Percentiles rank a stretch among this genome's conserved stretches.
These are phyloP conservation scores for Typha latifolia DNA, from an alignment of 176 grass and related monocot species.

Conservation along the genomic window DNA sequence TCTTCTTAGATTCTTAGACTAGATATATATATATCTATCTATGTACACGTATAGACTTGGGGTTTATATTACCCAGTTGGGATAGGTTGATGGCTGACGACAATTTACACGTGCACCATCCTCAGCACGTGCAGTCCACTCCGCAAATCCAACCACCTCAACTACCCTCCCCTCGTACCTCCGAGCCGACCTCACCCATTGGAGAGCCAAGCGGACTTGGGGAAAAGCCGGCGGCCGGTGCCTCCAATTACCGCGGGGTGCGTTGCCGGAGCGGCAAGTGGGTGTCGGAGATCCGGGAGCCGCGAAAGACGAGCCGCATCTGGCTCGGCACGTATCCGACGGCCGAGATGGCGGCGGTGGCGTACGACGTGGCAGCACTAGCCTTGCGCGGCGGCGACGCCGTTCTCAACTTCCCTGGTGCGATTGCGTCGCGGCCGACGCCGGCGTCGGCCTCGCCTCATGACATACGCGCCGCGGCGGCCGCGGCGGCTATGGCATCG, in stretches of 20 bases:
- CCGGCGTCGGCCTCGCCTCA: slow-evolving; percentile 26
- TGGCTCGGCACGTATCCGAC: slow-evolving; percentile 71
- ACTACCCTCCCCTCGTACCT: too few relatives aligned
- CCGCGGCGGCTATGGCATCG: neutral
- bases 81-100: too few relatives aligned
- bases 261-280: slow-evolving; percentile 61
- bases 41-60: too few relatives aligned
- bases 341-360: slow-evolving; percentile 74
- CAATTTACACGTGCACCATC: too few relatives aligned
- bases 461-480: slow-evolving; percentile 36
- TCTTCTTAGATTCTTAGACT: too few relatives aligned
- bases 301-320: slow-evolving; percentile 54
- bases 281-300: slow-evolving; percentile 81
- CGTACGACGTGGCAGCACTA: slow-evolving; percentile 66
- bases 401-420: slow-evolving; percentile 52
- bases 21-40: too few relatives aligned
- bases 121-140: too few relatives aligned
- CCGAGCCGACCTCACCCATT: neutral
- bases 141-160: too few relatives aligned
- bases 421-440: slow-evolving; percentile 15
- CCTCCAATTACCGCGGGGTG: slow-evolving; percentile 50
- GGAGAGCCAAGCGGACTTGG: too few relatives aligned
- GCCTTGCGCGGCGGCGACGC: slow-evolving; percentile 51
- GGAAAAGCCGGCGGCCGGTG: too few relatives aligned
- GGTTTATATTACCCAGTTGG: too few relatives aligned